Conservation (phyloP, 352 stramenopile genomes). For the Pythium pyrilobum region DNA sequence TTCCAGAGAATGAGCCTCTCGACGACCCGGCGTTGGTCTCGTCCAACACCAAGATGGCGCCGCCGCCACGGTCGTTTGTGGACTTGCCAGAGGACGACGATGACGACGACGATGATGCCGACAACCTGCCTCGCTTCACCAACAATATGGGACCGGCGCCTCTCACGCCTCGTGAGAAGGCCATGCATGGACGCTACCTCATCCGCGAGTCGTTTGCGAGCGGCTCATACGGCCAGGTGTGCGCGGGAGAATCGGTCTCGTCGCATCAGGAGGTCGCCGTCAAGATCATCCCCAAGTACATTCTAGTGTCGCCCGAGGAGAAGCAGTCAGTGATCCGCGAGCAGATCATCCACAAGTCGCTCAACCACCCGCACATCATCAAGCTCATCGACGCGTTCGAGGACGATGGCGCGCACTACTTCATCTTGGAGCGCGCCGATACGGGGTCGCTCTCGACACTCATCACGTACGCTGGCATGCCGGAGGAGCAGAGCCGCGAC, state of each 20-base stretch:
- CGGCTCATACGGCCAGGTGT: constrained; percentile 63
- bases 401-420: constrained; percentile 69
- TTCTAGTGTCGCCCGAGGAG: constrained; percentile 60
- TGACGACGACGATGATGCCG: constrained; percentile 1
- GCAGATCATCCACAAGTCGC: constrained; percentile 58
- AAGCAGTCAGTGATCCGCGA: constrained; percentile 72
- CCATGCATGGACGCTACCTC: constrained; percentile 64
- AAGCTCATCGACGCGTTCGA: constrained; percentile 72
- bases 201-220: constrained; percentile 72
- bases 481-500: constrained; percentile 41
- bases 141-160: neutral
- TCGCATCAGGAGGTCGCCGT: constrained; percentile 59
- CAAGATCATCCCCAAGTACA: constrained; percentile 76
- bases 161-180: constrained; percentile 52
- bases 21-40: constrained; percentile 5
- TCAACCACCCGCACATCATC: constrained; percentile 69
- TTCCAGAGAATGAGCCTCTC: constrained; percentile 2
- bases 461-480: constrained; percentile 43
- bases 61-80: neutral
- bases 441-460: constrained; percentile 47
- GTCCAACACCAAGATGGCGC: neutral
- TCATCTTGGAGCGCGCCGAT: constrained; percentile 63
- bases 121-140: neutral
- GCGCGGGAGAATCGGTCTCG: constrained; percentile 37
- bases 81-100: neutral